Base-by-base conservation (phyloP, 352 stramenopile genomes). In the Phytophthora pistaciae region DNA sequence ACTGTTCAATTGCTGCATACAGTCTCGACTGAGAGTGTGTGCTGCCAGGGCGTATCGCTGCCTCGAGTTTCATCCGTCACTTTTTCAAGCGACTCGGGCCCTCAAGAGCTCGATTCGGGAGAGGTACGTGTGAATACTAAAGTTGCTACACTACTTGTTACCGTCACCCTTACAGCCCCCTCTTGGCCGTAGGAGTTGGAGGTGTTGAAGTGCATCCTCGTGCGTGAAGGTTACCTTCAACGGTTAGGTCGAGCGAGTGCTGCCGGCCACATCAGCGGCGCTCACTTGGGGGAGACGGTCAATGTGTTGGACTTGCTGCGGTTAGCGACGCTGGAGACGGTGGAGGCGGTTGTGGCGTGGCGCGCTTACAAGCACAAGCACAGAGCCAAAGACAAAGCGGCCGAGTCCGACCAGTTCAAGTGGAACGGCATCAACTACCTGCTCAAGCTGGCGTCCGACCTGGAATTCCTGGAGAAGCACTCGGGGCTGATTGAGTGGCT, bases 351-450 rank as follows among this genome's bases (percentile, higher is more conserved):
- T 58, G 69, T 77, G 0, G 62, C 54, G 1, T 98, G 93, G 92
- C 85, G 91, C 33, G 75, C 63, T 52, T 84, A 84, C 61, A 79
- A 75, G 49, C 56, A 11, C 7, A 36, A 11, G 29, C 29, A 36
- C 29, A 36, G 29, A 10, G 8, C 29, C 29, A 36, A 36, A 36
- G 29, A 11, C 7, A 36, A 11, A 44, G 44, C 46, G 3, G 14
- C 56, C 8, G 78, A 78, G 6, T 62, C 31, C 7, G 72, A 78
- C 11, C 72, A 68, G 14, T 98, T 96, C 66, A 84, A 80, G 44
- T 98, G 93, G 94, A 97, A 98, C 64, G 88, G 85, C 3, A 64
- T 96, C 56, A 98, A 98, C 68, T 98, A 98, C 46, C 76, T 98
- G 1, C 75, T 98, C 11, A 98, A 97, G 53, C 70, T 98, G 9